phyloP scores from a whole-genome alignment of 345 rosid genomes.

The Eucalyptus pauciflora region DNA sequence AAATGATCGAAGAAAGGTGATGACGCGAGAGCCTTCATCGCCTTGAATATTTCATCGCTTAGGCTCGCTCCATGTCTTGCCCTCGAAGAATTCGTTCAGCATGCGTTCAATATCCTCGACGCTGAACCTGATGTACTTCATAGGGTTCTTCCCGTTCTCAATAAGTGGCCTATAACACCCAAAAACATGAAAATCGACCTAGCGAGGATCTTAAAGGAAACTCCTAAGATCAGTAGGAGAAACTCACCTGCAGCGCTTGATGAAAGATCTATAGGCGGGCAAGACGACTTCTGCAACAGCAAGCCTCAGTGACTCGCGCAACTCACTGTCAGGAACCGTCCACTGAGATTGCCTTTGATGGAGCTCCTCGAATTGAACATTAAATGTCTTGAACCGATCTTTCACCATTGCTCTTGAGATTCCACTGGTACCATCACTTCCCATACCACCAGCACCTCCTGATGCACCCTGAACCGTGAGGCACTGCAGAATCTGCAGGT shows the following conservation, averaged over 20 bases:
- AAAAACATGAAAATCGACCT: not conserved
- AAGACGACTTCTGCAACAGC: slow-evolving; percentile 96
- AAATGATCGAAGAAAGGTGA: not conserved
- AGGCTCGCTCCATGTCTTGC: slow-evolving; percentile 78
- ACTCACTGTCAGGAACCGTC: slow-evolving; percentile 95
- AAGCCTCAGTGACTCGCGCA: slow-evolving; percentile 82
- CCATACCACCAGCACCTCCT: slow-evolving; percentile 7
- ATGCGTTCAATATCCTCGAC: slow-evolving; percentile 81
- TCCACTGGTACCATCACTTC: slow-evolving; percentile 19
- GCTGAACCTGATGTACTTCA: slow-evolving; percentile 66
- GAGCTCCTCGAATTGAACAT: slow-evolving; percentile 79
- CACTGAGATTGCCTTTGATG: slow-evolving; percentile 93
- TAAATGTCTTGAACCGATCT: slow-evolving; percentile 91
- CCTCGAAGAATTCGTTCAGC: slow-evolving; percentile 91
- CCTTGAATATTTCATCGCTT: slow-evolving; percentile 27
- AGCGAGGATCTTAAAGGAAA: not conserved
- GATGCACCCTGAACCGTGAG: slow-evolving; percentile 50
- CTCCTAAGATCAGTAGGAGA: not conserved
- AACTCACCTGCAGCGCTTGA: slow-evolving; percentile 73
- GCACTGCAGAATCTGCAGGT: slow-evolving; percentile 87
- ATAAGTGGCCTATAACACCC: slow-evolving; percentile 51
- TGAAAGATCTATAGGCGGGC: slow-evolving; percentile 92
- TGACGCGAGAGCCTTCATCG: not conserved
- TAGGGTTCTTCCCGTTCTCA: slow-evolving; percentile 78
- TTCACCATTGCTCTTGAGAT: slow-evolving; percentile 70